Evolutionary conservation across 495 filamentous ascomycete genomes (phyloP).

Genomic region (Lasiosphaeria ovina): DNA sequence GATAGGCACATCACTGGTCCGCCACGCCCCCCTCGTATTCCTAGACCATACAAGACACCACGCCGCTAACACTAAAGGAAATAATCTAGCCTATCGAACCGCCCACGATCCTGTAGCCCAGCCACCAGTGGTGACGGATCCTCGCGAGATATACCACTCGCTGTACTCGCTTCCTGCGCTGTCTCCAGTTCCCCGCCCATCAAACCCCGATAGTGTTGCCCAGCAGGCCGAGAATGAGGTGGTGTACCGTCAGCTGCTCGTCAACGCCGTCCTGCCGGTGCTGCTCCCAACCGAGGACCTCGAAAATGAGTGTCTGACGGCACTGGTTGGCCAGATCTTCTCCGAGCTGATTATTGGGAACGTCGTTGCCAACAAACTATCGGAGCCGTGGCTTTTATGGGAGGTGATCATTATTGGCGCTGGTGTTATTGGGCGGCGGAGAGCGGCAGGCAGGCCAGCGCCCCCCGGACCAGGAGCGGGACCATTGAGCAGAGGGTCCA

Average conservation of each 20-base stretch:
- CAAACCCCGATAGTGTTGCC: constrained; percentile 47
- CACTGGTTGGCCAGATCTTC: constrained; percentile 79
- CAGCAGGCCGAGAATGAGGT: constrained; percentile 73
- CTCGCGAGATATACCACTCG: constrained; percentile 74
- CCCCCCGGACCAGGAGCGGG: not conserved
- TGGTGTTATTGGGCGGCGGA: constrained; percentile 21
- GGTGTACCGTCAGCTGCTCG: constrained; percentile 76
- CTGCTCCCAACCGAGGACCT: constrained; percentile 90
- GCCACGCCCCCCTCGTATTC: constrained; percentile 27
- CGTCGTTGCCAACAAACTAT: constrained; percentile 69
- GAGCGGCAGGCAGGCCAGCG: not conserved
- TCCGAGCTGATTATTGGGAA: constrained; percentile 83
- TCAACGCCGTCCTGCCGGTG: constrained; percentile 72
- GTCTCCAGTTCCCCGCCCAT: constrained; percentile 66
- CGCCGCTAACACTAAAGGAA: constrained; percentile 1
- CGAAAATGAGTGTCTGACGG: constrained; percentile 76
- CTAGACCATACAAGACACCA: constrained; percentile 6
- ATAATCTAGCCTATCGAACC: constrained; percentile 51
- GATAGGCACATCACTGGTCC: constrained; percentile 78
- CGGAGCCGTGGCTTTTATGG: constrained; percentile 84
- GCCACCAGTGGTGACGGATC: constrained; percentile 56
- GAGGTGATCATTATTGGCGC: constrained; percentile 64
- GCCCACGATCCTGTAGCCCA: constrained; percentile 51
- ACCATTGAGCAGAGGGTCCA: constrained; percentile 14
- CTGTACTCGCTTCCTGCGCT: constrained; percentile 77